A percentile compares a stretch with the other conserved stretches of the same genome.
Conservation (phyloP, 257 asterid genomes). For the Apocynum venetum region DNA sequence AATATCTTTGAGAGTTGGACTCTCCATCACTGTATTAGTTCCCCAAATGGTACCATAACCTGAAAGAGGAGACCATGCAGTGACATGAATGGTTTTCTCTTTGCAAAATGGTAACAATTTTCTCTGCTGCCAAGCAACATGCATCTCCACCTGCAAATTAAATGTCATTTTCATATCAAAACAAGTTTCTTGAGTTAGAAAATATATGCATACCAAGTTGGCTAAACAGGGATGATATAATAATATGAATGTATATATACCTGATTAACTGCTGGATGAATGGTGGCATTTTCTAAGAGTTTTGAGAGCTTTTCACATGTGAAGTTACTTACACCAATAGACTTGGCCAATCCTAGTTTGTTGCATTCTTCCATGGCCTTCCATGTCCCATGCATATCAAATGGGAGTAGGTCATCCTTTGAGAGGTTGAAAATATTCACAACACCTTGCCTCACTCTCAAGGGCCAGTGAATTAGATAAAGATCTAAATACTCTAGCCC, state of each 20-base stretch:
- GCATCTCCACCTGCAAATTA: conserved; percentile 49
- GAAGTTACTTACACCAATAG: conserved; percentile 62
- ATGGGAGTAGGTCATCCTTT: conserved; percentile 33
- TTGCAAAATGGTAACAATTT: conserved; percentile 38
- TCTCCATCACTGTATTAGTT: not conserved
- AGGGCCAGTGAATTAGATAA: conserved; percentile 52
- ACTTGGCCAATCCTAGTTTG: conserved; percentile 43
- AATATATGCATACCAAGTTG: too few species aligned
- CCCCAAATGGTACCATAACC: conserved; percentile 46
- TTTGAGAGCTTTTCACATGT: conserved; percentile 13
- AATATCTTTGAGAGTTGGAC: not conserved
- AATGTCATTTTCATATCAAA: too few species aligned
- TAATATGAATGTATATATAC: conserved; percentile 11
- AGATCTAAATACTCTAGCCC: conserved; percentile 47
- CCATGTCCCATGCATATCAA: conserved; percentile 45
- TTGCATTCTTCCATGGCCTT: conserved; percentile 54
- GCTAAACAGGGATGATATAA: too few species aligned
- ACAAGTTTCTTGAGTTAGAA: too few species aligned
- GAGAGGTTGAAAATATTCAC: not conserved
- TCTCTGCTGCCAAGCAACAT: conserved; percentile 51
- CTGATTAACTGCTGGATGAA: conserved; percentile 54
- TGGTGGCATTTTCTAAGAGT: conserved; percentile 30
- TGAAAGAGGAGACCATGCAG: conserved; percentile 59
- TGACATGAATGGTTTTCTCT: conserved; percentile 31
- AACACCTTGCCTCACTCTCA: conserved; percentile 21